Evolutionary conservation across 352 stramenopile genomes (phyloP), one percentile per base, ranked within the genome.

Genomic region (Globisporangium lucens): DNA sequence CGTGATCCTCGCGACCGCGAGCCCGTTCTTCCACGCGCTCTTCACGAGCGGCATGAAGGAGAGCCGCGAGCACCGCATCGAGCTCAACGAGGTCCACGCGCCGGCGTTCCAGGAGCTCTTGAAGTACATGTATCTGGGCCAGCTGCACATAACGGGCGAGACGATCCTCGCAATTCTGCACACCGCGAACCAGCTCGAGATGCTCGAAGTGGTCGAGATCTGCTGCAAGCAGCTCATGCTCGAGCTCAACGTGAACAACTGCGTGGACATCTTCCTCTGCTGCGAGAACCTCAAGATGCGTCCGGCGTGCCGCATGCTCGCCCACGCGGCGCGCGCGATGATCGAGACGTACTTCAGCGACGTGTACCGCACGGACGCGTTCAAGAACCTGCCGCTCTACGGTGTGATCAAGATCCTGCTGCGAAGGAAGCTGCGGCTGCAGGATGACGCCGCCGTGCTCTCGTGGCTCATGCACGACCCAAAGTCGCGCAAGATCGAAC

Each of bases 41-140:
- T 93, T 93, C 68, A 93, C 83, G 1, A 83, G 72, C 74, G 85
- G 85, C 43, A 90, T 93, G 85, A 80, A 81, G 36, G 85, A 93
- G 63, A 83, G 75, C 7, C 64, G 33, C 20, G 72, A 68, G 27
- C 64, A 69, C 20, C 65, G 76, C 46, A 73, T 93, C 60, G 75
- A 83, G n/a, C 71, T 93, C 22, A 73, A 82, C 56, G 81, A 78
- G 4, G 65, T 89, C n/a, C 72, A 87, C 30, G 52, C 68, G 43
- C 51, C 63, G 1, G 81, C 81, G 24, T 80, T 93, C 33, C 67
- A 68, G 1, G 75, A 83, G 63, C 68, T 93, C 7, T 49, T 93
- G 20, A 67, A 69, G 65, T 93, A 83, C 68, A 89, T 93, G 77
- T 93, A 93, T 58, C 51, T 82, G 9, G 85, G 85, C 8, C 77